phyloP scores from a whole-genome alignment of 805 yeast species.

The Schwanniomyces pseudopolymorphus region DNA sequence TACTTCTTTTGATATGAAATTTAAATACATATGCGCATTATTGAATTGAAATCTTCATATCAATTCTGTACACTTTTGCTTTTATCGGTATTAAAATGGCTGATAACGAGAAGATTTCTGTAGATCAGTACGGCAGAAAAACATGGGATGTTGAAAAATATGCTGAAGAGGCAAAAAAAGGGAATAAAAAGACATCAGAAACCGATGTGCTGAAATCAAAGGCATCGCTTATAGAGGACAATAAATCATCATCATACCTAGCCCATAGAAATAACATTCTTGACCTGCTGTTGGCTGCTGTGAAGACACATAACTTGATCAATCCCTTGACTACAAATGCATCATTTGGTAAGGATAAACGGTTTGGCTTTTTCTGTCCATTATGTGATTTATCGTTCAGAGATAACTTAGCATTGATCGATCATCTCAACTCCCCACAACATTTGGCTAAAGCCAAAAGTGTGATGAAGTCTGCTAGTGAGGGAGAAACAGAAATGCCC shows the following conservation, averaged over 20 bases:
- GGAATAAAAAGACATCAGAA: conserved; percentile 12
- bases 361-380: conserved; percentile 85
- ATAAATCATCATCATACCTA: conserved; percentile 18
- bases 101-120: conserved; percentile 22
- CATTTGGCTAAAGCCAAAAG: conserved; percentile 47
- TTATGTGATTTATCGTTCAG: conserved; percentile 77
- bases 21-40: neutral
- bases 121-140: conserved; percentile 59
- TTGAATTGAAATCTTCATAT: neutral
- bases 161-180: conserved; percentile 44
- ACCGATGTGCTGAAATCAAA: conserved; percentile 5
- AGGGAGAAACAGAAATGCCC: conserved; percentile 13
- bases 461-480: conserved; percentile 3
- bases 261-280: conserved; percentile 33
- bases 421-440: conserved; percentile 77
- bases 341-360: conserved; percentile 43
- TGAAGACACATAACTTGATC: conserved; percentile 34
- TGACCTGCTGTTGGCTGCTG: conserved; percentile 29
- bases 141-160: conserved; percentile 75
- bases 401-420: conserved; percentile 77
- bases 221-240: conserved; percentile 6
- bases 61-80: neutral
- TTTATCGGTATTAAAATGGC: neutral
- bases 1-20: neutral
- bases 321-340: conserved; percentile 15